Percentiles rank a stretch among this genome's conserved stretches.
These are phyloP conservation scores for Fagopyrum tataricum DNA, from an alignment of 148 eudicot species.

Conservation along the genomic window DNA sequence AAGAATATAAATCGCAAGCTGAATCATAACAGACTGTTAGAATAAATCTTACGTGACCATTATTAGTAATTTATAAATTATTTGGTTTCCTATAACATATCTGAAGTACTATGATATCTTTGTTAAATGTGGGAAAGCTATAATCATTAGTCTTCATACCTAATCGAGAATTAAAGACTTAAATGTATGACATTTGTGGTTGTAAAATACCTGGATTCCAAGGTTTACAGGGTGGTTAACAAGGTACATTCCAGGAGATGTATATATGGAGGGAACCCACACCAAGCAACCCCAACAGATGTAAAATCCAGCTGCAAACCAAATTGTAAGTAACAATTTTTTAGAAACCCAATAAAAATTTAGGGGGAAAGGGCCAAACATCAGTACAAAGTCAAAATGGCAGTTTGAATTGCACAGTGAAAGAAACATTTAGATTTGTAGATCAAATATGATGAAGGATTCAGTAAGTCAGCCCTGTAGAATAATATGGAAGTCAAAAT, in stretches of 20 bases:
- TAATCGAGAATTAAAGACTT: not conserved
- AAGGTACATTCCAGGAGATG: conserved; percentile 97
- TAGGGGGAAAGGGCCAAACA: not conserved
- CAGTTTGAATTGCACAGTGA: not conserved
- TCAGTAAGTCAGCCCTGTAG: not conserved
- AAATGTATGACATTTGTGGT: not conserved
- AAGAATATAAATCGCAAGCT: conserved; percentile 69
- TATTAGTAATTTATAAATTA: not conserved
- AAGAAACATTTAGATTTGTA: not conserved
- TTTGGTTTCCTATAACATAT: not conserved
- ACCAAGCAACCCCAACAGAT: conserved; percentile 99
- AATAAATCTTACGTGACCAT: not conserved
- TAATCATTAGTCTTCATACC: not conserved
- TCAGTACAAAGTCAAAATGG: not conserved
- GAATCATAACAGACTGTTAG: conserved; percentile 24
- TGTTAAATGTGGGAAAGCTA: not conserved
- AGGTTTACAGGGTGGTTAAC: conserved; percentile 92
- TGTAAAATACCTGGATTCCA: conserved; percentile 59
- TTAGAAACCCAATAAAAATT: not conserved
- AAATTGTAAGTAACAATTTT: not conserved
- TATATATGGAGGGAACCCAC: conserved; percentile 89
- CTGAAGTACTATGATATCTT: not conserved
- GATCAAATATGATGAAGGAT: not conserved
- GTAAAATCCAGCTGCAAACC: conserved; percentile 83
- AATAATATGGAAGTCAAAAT: not conserved